A percentile compares a stretch with the other conserved stretches of the same genome.
phyloP scores from a whole-genome alignment of 495 filamentous ascomycete genomes.

The Chlorociboria aeruginascens region DNA sequence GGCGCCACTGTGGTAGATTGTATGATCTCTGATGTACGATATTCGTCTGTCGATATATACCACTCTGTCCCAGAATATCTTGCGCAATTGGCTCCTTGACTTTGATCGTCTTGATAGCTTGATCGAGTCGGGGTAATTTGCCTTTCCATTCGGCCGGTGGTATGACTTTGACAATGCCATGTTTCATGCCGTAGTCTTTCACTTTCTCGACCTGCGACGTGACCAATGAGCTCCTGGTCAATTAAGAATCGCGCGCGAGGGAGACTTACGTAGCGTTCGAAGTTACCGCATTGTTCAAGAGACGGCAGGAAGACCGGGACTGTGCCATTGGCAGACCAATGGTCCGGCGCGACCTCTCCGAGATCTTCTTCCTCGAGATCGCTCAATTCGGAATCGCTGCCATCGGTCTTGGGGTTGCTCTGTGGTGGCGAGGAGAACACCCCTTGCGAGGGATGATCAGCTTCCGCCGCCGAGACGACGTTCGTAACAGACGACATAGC shows the following conservation, averaged over 20 bases:
- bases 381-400: constrained; percentile 44
- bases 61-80: constrained; percentile 88
- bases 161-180: constrained; percentile 90
- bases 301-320: constrained; percentile 93
- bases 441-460: background rate
- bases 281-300: constrained; percentile 87
- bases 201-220: constrained; percentile 56
- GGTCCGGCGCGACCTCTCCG: constrained; percentile 55
- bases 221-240: background rate
- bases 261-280: constrained; percentile 52
- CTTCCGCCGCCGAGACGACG: constrained; percentile 8
- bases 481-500: constrained; percentile 16
- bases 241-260: background rate
- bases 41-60: constrained; percentile 91
- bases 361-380: constrained; percentile 56
- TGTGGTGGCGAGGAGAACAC: constrained; percentile 17
- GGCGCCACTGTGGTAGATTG: constrained; percentile 92
- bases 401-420: constrained; percentile 11
- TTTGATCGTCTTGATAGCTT: constrained; percentile 78
- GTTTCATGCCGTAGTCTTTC: constrained; percentile 91
- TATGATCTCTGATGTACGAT: constrained; percentile 91
- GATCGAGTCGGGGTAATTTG: constrained; percentile 61
- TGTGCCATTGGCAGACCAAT: constrained; percentile 67
- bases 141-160: constrained; percentile 92
- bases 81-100: constrained; percentile 97